Evolutionary conservation across 768 basidiomycete species (phyloP).

Genomic region (Rhizopogon vinicolor): DNA sequence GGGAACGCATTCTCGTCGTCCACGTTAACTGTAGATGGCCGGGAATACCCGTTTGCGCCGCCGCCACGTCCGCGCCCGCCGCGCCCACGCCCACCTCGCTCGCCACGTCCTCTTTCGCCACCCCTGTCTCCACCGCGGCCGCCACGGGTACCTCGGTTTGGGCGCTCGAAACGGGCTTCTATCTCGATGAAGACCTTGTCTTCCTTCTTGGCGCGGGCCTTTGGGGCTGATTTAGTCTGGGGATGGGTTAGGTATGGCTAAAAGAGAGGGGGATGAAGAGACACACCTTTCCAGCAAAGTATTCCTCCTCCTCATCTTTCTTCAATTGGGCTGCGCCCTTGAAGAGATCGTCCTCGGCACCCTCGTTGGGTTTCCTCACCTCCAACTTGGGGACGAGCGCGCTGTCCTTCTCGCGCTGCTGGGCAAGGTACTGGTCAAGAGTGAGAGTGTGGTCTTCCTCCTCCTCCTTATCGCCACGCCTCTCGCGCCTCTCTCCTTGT

Average conservation of each 20-base stretch:
- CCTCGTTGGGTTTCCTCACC: conserved; percentile 72
- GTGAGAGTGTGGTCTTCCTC: conserved; percentile 94
- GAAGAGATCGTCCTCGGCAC: conserved; percentile 63
- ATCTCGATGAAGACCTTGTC: conserved; percentile 93
- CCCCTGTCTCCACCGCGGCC: conserved; percentile 45
- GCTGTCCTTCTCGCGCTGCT: conserved; percentile 61
- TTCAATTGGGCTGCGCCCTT: conserved; percentile 63
- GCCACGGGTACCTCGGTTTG: conserved; percentile 61
- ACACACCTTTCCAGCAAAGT: conserved; percentile 88
- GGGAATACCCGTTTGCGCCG: conserved; percentile 30
- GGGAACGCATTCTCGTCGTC: conserved; percentile 88
- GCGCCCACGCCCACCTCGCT: conserved; percentile 33
- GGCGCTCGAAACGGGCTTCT: conserved; percentile 84
- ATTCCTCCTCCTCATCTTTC: conserved; percentile 66
- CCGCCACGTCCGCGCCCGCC: conserved; percentile 44
- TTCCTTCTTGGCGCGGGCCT: conserved; percentile 73
- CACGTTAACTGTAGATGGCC: conserved; percentile 52
- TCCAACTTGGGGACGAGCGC: conserved; percentile 74
- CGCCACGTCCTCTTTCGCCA: conserved; percentile 36
- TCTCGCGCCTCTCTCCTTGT: conserved; percentile 31
- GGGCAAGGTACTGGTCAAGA: conserved; percentile 87
- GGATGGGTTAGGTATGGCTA: neutral
- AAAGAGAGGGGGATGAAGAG: neutral
- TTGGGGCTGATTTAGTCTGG: conserved; percentile 63
- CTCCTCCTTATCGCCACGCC: conserved; percentile 59